phyloP scores from a whole-genome alignment of 257 asterid species.

The Thymus quinquecostatus region DNA sequence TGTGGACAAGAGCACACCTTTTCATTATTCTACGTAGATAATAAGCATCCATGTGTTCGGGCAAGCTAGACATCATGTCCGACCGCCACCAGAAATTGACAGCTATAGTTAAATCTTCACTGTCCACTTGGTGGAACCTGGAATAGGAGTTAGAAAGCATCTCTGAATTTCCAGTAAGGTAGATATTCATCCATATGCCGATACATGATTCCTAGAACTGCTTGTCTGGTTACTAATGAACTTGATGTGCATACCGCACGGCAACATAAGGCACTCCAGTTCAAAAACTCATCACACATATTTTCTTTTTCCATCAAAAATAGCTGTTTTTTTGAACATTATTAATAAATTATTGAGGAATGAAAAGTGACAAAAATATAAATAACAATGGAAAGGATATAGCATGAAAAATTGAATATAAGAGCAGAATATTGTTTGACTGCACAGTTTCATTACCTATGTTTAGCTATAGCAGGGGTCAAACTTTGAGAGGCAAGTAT shows the following conservation, averaged over 20 bases:
- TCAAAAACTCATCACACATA: conserved; percentile 18
- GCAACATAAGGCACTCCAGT: conserved; percentile 24
- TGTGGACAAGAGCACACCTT: conserved; percentile 50
- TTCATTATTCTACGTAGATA: conserved; percentile 83
- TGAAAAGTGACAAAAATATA: conserved; percentile 15
- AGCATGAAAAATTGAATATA: conserved; percentile 8
- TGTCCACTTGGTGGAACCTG: conserved; percentile 99
- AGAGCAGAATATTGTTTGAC: conserved; percentile 16
- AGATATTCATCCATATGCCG: conserved; percentile 15
- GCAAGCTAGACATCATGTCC: conserved; percentile 65
- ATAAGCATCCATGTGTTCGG: conserved; percentile 94
- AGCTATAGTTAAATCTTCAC: conserved; percentile 79
- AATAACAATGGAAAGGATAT: neutral
- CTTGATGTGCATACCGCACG: conserved; percentile 14
- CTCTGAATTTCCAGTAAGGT: conserved; percentile 9
- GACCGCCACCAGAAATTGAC: conserved; percentile 98
- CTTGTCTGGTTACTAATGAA: conserved; percentile 20
- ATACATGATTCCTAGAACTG: conserved; percentile 20
- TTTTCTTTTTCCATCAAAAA: conserved; percentile 1
- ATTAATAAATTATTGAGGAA: conserved; percentile 17
- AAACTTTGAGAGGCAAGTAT: conserved; percentile 13
- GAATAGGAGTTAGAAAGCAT: conserved; percentile 33
- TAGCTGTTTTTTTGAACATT: conserved; percentile 13
- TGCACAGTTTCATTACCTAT: neutral
- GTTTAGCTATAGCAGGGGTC: neutral